A percentile compares a stretch with the other conserved stretches of the same genome.
Evolutionary conservation across 2,329 filamentous ascomycete species (phyloP).

Genomic region (Stemphylium vesicarium): DNA sequence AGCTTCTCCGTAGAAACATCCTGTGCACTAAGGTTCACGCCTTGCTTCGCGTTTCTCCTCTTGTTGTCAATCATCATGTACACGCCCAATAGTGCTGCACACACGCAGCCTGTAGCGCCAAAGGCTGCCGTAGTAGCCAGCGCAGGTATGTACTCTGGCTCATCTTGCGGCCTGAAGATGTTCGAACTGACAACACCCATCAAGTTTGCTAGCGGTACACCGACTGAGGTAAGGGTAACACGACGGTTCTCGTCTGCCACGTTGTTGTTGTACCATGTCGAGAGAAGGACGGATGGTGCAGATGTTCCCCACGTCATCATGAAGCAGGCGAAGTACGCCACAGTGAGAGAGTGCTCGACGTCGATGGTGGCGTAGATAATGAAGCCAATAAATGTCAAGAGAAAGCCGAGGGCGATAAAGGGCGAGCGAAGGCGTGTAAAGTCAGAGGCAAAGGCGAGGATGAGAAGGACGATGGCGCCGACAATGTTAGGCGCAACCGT

Average conservation of each 20-base stretch:
- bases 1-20: conserved; percentile 56
- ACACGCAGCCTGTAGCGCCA: conserved; percentile 64
- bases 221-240: conserved; percentile 72
- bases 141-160: conserved; percentile 71
- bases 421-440: conserved; percentile 70
- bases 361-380: conserved; percentile 77
- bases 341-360: conserved; percentile 64
- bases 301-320: conserved; percentile 85
- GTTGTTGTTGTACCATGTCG: conserved; percentile 83
- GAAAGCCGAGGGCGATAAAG: conserved; percentile 75
- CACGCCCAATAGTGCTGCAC: conserved; percentile 62
- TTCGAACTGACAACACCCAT: conserved; percentile 76
- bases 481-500: conserved; percentile 81
- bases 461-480: conserved; percentile 73
- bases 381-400: conserved; percentile 77
- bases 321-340: conserved; percentile 78
- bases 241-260: conserved; percentile 77
- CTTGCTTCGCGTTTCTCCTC: conserved; percentile 63
- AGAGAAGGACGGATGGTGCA: conserved; percentile 72
- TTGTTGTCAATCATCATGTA: conserved; percentile 72
- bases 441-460: conserved; percentile 76
- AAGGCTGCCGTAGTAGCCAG: conserved; percentile 69
- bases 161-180: conserved; percentile 68
- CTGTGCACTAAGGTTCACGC: conserved; percentile 60
- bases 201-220: conserved; percentile 76